Percentiles rank a stretch among this genome's conserved stretches.
Conservation (phyloP, 2,329 filamentous ascomycete genomes). For the Aspergillus sergii region DNA sequence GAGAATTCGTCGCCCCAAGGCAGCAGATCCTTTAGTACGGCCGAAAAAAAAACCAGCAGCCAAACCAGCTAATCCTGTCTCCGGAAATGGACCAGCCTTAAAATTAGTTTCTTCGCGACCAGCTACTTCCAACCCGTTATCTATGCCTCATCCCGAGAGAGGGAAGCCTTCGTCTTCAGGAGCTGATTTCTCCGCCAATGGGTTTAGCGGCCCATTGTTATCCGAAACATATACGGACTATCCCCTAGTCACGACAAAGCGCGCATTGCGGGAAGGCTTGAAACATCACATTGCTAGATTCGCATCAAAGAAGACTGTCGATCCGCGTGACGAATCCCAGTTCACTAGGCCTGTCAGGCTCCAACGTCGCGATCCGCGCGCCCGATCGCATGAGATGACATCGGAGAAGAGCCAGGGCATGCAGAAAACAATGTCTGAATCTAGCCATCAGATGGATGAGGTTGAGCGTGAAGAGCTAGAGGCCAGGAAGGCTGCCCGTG, state of each 20-base stretch:
- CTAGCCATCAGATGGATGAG: constrained; percentile 63
- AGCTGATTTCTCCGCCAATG: constrained; percentile 41
- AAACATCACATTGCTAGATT: constrained; percentile 89
- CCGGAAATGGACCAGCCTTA: constrained; percentile 26
- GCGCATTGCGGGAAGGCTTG: constrained; percentile 74
- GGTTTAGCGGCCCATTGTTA: constrained; percentile 46
- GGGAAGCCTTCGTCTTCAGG: constrained; percentile 22
- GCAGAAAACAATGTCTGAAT: constrained; percentile 40
- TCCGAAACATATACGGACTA: constrained; percentile 54
- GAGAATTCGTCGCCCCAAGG: constrained; percentile 53
- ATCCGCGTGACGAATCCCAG: constrained; percentile 74
- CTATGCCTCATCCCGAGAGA: constrained; percentile 24
- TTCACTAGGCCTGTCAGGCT: constrained; percentile 87
- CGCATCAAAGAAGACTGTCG: constrained; percentile 62
- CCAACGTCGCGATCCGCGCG: constrained; percentile 83
- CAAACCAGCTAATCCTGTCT: constrained; percentile 26
- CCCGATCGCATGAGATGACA: constrained; percentile 57
- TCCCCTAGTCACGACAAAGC: constrained; percentile 82
- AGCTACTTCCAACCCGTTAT: constrained; percentile 18
- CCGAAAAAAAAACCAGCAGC: constrained; percentile 53
- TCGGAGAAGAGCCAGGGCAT: constrained; percentile 45
- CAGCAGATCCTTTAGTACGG: constrained; percentile 65
- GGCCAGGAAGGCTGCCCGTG: constrained; percentile 70
- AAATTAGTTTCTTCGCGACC: constrained; percentile 30
- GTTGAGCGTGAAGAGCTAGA: constrained; percentile 63